Evolutionary conservation across 495 filamentous ascomycete species (phyloP).

Genomic region (Bombardia bombarda): DNA sequence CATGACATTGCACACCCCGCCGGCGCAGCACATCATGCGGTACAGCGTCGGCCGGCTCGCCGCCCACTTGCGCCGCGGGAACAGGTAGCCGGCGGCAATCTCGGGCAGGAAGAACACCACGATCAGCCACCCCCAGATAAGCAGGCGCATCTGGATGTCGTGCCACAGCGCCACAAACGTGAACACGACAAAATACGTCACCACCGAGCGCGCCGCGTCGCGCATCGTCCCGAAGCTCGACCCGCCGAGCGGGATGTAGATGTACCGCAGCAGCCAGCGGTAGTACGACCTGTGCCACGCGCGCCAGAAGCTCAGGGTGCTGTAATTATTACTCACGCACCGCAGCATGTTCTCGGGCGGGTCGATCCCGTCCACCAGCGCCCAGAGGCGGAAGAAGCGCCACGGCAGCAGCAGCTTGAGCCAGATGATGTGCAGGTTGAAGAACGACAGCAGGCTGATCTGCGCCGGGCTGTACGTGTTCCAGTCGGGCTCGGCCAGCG

Average conservation of each 20-base stretch:
- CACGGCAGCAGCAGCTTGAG: slow-evolving; percentile 93
- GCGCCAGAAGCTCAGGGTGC: slow-evolving; percentile 88
- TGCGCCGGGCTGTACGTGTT: slow-evolving; percentile 78
- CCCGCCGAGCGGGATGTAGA: slow-evolving; percentile 89
- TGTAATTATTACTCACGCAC: slow-evolving; percentile 94
- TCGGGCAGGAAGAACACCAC: slow-evolving; percentile 91
- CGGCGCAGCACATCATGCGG: slow-evolving; percentile 73
- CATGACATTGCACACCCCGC: slow-evolving; percentile 76
- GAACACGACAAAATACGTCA: slow-evolving; percentile 81
- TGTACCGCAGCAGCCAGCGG: slow-evolving; percentile 87
- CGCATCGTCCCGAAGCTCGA: slow-evolving; percentile 32
- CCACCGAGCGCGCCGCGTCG: slow-evolving; percentile 36
- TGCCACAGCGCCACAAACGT: slow-evolving; percentile 98
- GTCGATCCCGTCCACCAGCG: slow-evolving; percentile 81
- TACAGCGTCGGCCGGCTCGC: slow-evolving; percentile 59
- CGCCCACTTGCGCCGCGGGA: slow-evolving; percentile 65
- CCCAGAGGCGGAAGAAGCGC: slow-evolving; percentile 96
- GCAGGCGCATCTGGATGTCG: slow-evolving; percentile 84
- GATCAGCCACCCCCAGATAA: slow-evolving; percentile 96
- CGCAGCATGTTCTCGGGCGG: slow-evolving; percentile 98
- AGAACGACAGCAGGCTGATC: slow-evolving; percentile 84
- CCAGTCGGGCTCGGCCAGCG: slow-evolving; percentile 72
- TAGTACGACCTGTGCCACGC: slow-evolving; percentile 93
- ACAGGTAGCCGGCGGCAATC: slow-evolving; percentile 58
- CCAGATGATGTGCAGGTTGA: slow-evolving; percentile 98